Evolutionary conservation across 2,329 filamentous ascomycete species (phyloP), one percentile per base, ranked within the genome.

Genomic region (Purpureocillium lavendulum): DNA sequence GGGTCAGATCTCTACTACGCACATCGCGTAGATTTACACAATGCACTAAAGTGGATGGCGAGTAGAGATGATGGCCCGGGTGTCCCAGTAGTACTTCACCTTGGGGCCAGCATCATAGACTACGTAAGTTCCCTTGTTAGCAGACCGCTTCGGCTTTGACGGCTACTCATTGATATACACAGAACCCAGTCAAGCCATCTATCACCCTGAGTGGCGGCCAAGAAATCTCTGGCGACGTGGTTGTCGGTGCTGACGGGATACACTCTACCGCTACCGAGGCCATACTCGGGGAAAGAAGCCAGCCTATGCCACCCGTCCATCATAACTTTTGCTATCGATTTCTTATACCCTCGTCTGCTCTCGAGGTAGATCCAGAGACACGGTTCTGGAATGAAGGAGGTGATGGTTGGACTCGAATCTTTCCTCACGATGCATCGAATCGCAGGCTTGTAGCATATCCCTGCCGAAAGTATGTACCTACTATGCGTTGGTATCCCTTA

Each of bases 191-290:
- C 3, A 38, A 38, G 12, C 52, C 57, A 0, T 54, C 54, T 0
- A 52, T 61, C 3, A 51, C 47, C 1, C 47, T 66, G 5, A 41
- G 40, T 5, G 45, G 49, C n/a, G 62, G 60, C 3, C 38, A 49
- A 4, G 42, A 48, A 11, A 42, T 60, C 10, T 36, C 36, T 5
- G 56, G 50, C 15, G 65, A 70, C 41, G 41, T 70, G 2, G 56
- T 70, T 15, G 52, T 71, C 29, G 65, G 60, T 4, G 66, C 68
- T 3, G 68, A 72, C 45, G 69, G 69, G 6, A 49, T 66, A n/a
- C 64, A 66, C 38, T 61, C 57, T 12, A 38, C 47, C 8, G 61
- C 51, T 9, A 43, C 51, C 5, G 49, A 58, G 39, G 43, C 45
- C 4, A 45, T 62, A 4, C 39, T 57, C 14, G 58, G 56, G 15